phyloP scores from a whole-genome alignment of 148 eudicot species.

The Vaccinium macrocarpon region DNA sequence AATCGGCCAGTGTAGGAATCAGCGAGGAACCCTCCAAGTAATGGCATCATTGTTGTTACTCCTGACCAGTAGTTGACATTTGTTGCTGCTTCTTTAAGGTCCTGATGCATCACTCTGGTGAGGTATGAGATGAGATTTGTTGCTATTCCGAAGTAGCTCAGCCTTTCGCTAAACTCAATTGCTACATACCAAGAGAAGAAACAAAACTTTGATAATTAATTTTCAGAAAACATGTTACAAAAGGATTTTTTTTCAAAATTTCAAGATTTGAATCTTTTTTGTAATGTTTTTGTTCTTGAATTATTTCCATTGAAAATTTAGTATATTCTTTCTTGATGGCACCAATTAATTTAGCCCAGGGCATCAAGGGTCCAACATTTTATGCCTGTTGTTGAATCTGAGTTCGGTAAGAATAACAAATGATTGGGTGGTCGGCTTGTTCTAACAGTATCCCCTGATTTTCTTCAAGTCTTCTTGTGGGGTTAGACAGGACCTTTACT shows the following conservation, averaged over 20 bases:
- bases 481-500: background rate
- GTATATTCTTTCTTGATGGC: background rate
- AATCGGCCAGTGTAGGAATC: slow-evolving; percentile 20
- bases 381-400: background rate
- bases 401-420: background rate
- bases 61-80: slow-evolving; percentile 21
- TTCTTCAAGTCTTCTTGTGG: background rate
- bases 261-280: background rate
- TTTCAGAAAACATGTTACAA: background rate
- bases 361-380: background rate
- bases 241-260: background rate
- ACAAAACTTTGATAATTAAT: background rate
- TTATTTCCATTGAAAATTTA: background rate
- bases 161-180: slow-evolving; percentile 19
- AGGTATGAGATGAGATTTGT: slow-evolving; percentile 21
- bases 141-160: slow-evolving; percentile 14
- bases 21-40: slow-evolving; percentile 16
- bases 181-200: background rate
- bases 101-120: slow-evolving; percentile 16
- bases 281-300: background rate
- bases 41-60: slow-evolving; percentile 18
- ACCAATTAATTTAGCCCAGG: background rate
- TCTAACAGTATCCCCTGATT: background rate
- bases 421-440: background rate
- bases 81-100: slow-evolving; percentile 17